A percentile compares a stretch with the other conserved stretches of the same genome.
Conservation (phyloP, 768 basidiomycete genomes). For the Artomyces pyxidatus region DNA sequence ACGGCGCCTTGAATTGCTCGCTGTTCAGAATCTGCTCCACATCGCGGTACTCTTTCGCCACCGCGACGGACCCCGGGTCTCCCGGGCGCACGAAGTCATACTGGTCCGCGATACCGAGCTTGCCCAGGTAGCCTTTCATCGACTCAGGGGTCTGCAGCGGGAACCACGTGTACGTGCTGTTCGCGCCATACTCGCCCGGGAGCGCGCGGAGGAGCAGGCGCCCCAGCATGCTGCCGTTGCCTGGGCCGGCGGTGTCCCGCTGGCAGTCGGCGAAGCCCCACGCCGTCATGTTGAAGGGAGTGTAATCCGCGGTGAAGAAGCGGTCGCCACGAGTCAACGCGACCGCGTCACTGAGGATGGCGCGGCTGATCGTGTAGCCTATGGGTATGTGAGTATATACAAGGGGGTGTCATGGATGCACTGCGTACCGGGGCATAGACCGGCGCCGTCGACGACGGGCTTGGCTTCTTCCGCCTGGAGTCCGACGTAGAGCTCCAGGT, state of each 20-base stretch:
- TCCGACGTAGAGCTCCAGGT: constrained; percentile 76
- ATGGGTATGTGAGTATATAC: not conserved
- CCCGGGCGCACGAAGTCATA: constrained; percentile 52
- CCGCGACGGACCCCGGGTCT: constrained; percentile 18
- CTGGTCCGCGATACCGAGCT: constrained; percentile 42
- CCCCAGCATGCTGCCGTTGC: constrained; percentile 71
- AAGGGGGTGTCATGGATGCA: not conserved
- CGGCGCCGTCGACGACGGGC: constrained; percentile 67
- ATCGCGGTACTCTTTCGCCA: constrained; percentile 39
- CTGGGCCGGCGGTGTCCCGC: constrained; percentile 60
- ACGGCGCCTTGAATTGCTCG: constrained; percentile 39
- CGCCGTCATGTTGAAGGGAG: constrained; percentile 69
- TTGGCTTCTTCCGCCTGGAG: constrained; percentile 75
- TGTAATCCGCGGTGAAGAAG: constrained; percentile 75
- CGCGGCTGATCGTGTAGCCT: constrained; percentile 79
- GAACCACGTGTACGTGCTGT: constrained; percentile 80
- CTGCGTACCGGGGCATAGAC: constrained; percentile 70
- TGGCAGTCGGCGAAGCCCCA: constrained; percentile 86
- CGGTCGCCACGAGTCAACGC: constrained; percentile 82
- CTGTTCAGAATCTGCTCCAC: constrained; percentile 47
- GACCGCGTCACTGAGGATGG: constrained; percentile 81
- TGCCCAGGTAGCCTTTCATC: constrained; percentile 52
- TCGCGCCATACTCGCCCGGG: constrained; percentile 57
- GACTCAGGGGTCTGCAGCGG: constrained; percentile 73
- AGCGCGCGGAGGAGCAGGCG: constrained; percentile 68